Conservation (phyloP, 2,329 filamentous ascomycete genomes). For the Zasmidium cellare region DNA sequence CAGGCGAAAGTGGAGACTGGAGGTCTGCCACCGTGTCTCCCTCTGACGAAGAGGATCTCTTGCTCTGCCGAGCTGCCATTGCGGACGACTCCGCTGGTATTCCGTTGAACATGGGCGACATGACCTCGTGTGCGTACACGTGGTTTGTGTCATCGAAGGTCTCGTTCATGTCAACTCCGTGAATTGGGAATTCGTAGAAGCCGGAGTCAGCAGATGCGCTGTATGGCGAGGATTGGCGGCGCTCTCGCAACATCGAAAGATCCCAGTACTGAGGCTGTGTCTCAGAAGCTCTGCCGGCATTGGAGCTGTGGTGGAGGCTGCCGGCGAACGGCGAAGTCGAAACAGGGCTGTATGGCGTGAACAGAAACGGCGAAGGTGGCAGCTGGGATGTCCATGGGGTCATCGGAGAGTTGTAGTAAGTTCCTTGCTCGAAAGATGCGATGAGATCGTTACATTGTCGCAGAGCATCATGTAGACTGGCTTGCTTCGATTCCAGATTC, state of each 20-base stretch:
- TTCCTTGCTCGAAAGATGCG: constrained; percentile 21
- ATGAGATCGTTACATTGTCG: constrained; percentile 30
- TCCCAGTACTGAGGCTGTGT: constrained; percentile 31
- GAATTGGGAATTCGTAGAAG: constrained; percentile 26
- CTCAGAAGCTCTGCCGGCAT: constrained; percentile 5
- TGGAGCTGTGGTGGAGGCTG: constrained; percentile 6
- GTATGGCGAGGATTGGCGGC: constrained; percentile 21
- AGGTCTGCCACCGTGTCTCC: constrained; percentile 21
- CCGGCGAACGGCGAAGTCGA: constrained; percentile 17
- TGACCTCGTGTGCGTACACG: constrained; percentile 26
- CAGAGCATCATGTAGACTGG: constrained; percentile 25
- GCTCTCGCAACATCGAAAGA: constrained; percentile 30
- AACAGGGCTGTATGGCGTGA: constrained; percentile 22
- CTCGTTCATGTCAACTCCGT: constrained; percentile 11
- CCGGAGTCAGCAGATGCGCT: constrained; percentile 29
- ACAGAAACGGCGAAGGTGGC: constrained; percentile 24
- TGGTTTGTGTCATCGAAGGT: constrained; percentile 18
- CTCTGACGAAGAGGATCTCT: constrained; percentile 8
- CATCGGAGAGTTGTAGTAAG: constrained; percentile 16
- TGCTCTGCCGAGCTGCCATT: constrained; percentile 5
- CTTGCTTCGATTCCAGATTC: constrained; percentile 26
- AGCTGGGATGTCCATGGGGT: constrained; percentile 23
- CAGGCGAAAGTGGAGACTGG: constrained; percentile 10
- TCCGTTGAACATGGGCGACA: constrained; percentile 13
- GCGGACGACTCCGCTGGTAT: not conserved